Evolutionary conservation across 2,329 filamentous ascomycete species (phyloP).

Genomic region (Venturia oleaginea): DNA sequence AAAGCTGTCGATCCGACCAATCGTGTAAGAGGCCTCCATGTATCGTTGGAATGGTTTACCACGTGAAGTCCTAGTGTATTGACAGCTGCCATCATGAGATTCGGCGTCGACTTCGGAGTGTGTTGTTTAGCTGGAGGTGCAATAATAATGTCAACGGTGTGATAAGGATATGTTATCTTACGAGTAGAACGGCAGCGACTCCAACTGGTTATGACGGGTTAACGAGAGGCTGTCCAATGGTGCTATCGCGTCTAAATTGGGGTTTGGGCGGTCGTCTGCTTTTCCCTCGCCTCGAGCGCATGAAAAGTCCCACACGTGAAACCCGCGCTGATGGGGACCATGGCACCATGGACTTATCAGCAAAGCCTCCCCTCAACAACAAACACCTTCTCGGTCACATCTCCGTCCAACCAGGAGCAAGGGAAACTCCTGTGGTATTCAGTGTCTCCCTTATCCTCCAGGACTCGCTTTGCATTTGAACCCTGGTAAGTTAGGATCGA

Average conservation of each 20-base stretch:
- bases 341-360: neutral
- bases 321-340: neutral
- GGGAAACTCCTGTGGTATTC: no score
- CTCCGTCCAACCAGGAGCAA: neutral
- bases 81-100: neutral
- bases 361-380: neutral
- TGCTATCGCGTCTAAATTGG: neutral
- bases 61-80: neutral
- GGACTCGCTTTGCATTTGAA: no score
- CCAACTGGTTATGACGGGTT: neutral
- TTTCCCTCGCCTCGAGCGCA: neutral
- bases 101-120: neutral
- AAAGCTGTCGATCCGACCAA: neutral
- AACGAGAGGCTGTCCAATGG: neutral
- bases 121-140: neutral
- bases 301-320: neutral
- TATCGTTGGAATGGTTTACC: neutral
- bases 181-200: neutral
- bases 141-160: neutral
- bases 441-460: no score
- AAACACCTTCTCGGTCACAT: neutral
- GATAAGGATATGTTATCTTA: neutral
- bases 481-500: no score
- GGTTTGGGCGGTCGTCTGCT: neutral
- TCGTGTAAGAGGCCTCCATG: neutral